Percentiles rank a stretch among this genome's conserved stretches.
Evolutionary conservation across 495 filamentous ascomycete genomes (phyloP).

Genomic region (Aspergillus campestris): DNA sequence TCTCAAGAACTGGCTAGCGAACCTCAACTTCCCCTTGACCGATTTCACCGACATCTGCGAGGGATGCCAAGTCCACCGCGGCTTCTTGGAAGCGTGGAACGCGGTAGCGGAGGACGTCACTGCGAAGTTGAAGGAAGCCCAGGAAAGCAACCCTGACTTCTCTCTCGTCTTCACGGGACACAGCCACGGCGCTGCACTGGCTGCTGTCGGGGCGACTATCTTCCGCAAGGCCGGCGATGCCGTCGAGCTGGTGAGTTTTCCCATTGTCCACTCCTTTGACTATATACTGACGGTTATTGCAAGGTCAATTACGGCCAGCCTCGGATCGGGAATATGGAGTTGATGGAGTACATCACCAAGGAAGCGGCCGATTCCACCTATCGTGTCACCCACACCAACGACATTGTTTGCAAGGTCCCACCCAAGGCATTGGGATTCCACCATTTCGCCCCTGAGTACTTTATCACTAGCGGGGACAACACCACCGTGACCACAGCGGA

Average conservation of each 20-base stretch:
- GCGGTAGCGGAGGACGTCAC: slow-evolving; percentile 25
- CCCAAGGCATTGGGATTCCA: slow-evolving; percentile 43
- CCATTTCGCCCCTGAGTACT: slow-evolving; percentile 61
- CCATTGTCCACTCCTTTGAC: not conserved
- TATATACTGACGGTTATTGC: slow-evolving; percentile 21
- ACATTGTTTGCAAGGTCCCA: slow-evolving; percentile 54
- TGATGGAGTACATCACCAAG: slow-evolving; percentile 43
- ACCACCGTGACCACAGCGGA: slow-evolving; percentile 24
- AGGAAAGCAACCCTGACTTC: slow-evolving; percentile 36
- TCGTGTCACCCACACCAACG: slow-evolving; percentile 57
- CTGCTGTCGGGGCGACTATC: slow-evolving; percentile 46
- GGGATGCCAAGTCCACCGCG: slow-evolving; percentile 39
- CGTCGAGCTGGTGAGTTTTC: slow-evolving; percentile 15
- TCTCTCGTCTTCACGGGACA: slow-evolving; percentile 51
- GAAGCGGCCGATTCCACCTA: slow-evolving; percentile 38
- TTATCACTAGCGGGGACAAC: slow-evolving; percentile 27
- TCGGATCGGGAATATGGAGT: slow-evolving; percentile 46
- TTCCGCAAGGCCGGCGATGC: slow-evolving; percentile 37
- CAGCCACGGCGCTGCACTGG: slow-evolving; percentile 55
- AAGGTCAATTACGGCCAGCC: slow-evolving; percentile 53
- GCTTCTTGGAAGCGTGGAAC: slow-evolving; percentile 46
- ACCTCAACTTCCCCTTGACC: slow-evolving; percentile 34
- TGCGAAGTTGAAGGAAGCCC: slow-evolving; percentile 24
- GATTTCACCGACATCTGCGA: slow-evolving; percentile 29
- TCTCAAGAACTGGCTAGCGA: slow-evolving; percentile 53